A percentile compares a stretch with the other conserved stretches of the same genome.
Conservation (phyloP, 78 protist species). For the Bodo saltans region DNA sequence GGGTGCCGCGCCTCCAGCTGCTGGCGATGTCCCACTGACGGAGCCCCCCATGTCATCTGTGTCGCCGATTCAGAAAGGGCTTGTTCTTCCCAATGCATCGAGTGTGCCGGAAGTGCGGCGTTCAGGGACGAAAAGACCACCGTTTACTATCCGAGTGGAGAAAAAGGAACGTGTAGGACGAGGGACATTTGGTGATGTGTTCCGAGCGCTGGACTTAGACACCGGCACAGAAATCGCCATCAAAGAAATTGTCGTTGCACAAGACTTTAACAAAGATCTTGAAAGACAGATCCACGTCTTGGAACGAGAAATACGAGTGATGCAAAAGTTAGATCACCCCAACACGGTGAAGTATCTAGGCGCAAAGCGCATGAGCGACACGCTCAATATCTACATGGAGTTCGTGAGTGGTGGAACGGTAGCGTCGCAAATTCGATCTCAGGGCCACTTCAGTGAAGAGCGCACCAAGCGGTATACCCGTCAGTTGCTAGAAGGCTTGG, state of each 20-base stretch:
- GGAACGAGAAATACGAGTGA: constrained; percentile 51
- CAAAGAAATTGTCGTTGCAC: constrained; percentile 8
- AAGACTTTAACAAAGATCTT: background rate
- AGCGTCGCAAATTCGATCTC: background rate
- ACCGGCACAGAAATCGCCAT: constrained; percentile 21
- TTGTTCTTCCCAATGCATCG: too few relatives aligned
- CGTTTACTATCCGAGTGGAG: too few relatives aligned
- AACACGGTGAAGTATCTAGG: constrained; percentile 55
- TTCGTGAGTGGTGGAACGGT: constrained; percentile 38
- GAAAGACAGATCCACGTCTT: background rate
- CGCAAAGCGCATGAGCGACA: constrained; percentile 12
- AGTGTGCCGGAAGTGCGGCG: too few relatives aligned
- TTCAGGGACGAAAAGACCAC: too few relatives aligned
- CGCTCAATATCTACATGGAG: constrained; percentile 37
- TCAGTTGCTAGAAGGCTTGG: constrained; percentile 34
- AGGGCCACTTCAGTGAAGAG: constrained; percentile 1
- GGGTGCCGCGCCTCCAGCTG: too few relatives aligned
- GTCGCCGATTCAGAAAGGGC: too few relatives aligned
- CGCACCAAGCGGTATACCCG: constrained; percentile 10
- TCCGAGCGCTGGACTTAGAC: constrained; percentile 15
- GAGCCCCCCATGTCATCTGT: too few relatives aligned
- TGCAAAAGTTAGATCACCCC: constrained; percentile 50
- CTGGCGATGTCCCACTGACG: too few relatives aligned
- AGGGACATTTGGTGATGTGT: constrained; percentile 49
- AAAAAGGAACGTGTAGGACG: constrained; percentile 9